These are phyloP conservation scores for Aspergillus puulaauensis DNA, from an alignment of 2,329 filamentous ascomycete species.

Conservation along the genomic window DNA sequence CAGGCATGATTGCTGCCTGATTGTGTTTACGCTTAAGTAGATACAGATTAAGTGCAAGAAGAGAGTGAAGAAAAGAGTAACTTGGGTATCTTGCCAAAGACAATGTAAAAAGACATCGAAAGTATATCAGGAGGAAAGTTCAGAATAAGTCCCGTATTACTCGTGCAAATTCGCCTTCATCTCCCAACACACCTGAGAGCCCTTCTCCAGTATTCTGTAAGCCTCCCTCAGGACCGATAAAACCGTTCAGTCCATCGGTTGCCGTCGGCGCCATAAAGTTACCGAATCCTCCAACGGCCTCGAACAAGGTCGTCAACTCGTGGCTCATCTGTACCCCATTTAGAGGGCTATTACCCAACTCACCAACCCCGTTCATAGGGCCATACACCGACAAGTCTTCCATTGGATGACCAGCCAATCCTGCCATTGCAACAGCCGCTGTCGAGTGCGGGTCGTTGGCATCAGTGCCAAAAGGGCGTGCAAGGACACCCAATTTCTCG, in stretches of 20 bases:
- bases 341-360: conserved; percentile 54
- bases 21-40: not conserved
- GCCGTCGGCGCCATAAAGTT: conserved; percentile 36
- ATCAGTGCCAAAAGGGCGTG: conserved; percentile 38
- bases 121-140: conserved; percentile 9
- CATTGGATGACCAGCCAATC: conserved; percentile 61
- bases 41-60: not conserved
- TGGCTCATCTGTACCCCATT: conserved; percentile 61
- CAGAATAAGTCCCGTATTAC: conserved; percentile 62
- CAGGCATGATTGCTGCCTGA: not conserved
- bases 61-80: not conserved
- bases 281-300: conserved; percentile 58
- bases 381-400: conserved; percentile 56
- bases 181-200: conserved; percentile 48
- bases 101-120: not conserved
- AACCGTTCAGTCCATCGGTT: conserved; percentile 40
- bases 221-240: conserved; percentile 38
- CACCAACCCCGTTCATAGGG: conserved; percentile 34
- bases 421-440: conserved; percentile 66
- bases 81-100: conserved; percentile 2
- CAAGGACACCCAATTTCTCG: conserved; percentile 58
- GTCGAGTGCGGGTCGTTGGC: conserved; percentile 58
- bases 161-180: conserved; percentile 59
- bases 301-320: conserved; percentile 63
- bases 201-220: conserved; percentile 45